Evolutionary conservation across 257 asterid species (phyloP).

Genomic region (Solanum tacnaense): DNA sequence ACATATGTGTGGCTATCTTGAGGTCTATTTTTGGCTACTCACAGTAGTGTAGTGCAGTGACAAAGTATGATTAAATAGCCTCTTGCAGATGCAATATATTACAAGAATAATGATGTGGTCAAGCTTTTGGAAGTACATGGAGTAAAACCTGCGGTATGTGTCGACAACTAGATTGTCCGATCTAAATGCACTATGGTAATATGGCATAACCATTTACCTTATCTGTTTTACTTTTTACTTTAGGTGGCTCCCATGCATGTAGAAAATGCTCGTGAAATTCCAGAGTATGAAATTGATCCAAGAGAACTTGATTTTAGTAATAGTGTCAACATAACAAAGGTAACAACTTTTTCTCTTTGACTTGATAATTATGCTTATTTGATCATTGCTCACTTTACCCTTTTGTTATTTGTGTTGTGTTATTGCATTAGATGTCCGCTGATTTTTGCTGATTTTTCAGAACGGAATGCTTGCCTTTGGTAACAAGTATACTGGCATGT

Average conservation of each 20-base stretch:
- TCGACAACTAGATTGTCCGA: neutral
- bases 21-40: neutral
- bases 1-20: neutral
- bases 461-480: neutral
- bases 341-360: slow-evolving; percentile 2
- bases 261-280: slow-evolving; percentile 59
- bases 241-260: slow-evolving; percentile 94
- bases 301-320: slow-evolving; percentile 73
- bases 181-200: neutral
- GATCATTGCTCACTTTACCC: neutral
- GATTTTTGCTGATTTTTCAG: neutral
- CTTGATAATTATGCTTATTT: neutral
- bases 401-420: neutral
- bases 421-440: neutral
- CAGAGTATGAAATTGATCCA: slow-evolving; percentile 79
- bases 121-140: slow-evolving; percentile 74
- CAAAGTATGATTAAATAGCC: slow-evolving; percentile 53
- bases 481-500: neutral
- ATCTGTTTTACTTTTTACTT: neutral
- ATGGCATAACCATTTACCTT: neutral
- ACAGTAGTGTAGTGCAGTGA: slow-evolving; percentile 8
- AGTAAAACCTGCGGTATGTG: slow-evolving; percentile 58
- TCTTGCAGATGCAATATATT: slow-evolving; percentile 85
- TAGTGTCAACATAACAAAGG: slow-evolving; percentile 75
- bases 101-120: slow-evolving; percentile 57